phyloP scores from a whole-genome alignment of 2,329 filamentous ascomycete species.

The Neospermospora avenae region DNA sequence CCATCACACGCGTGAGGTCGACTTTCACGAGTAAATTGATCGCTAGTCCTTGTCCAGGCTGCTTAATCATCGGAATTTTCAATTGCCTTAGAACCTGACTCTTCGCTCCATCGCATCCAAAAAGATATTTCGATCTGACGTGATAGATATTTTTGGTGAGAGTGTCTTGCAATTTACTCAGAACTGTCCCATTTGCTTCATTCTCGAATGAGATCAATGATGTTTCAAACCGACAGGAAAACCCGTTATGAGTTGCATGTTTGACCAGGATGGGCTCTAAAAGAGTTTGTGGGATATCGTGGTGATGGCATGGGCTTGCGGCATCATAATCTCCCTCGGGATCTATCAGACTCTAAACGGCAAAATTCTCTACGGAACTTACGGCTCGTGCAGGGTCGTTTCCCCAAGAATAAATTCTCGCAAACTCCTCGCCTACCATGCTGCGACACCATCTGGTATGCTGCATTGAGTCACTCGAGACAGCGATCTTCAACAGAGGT shows the following conservation, averaged over 20 bases:
- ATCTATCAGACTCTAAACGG: background rate
- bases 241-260: slow-evolving; percentile 40
- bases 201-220: slow-evolving; percentile 36
- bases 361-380: slow-evolving; percentile 1
- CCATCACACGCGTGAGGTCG: slow-evolving; percentile 49
- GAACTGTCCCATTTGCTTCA: slow-evolving; percentile 19
- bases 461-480: slow-evolving; percentile 41
- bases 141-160: slow-evolving; percentile 39
- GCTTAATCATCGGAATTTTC: slow-evolving; percentile 43
- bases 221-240: slow-evolving; percentile 43
- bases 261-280: slow-evolving; percentile 46
- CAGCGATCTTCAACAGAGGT: slow-evolving; percentile 38
- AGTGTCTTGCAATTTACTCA: slow-evolving; percentile 39
- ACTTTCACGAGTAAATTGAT: slow-evolving; percentile 48
- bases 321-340: slow-evolving; percentile 41
- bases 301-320: slow-evolving; percentile 41
- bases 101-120: slow-evolving; percentile 54
- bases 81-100: slow-evolving; percentile 46
- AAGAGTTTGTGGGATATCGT: slow-evolving; percentile 47
- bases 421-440: slow-evolving; percentile 52
- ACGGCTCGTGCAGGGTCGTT: slow-evolving; percentile 44
- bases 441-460: slow-evolving; percentile 52
- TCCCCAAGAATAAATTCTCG: slow-evolving; percentile 49
- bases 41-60: slow-evolving; percentile 46
- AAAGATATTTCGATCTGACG: slow-evolving; percentile 53